phyloP scores from a whole-genome alignment of 208 protist genomes.

The Entamoeba invadens region DNA sequence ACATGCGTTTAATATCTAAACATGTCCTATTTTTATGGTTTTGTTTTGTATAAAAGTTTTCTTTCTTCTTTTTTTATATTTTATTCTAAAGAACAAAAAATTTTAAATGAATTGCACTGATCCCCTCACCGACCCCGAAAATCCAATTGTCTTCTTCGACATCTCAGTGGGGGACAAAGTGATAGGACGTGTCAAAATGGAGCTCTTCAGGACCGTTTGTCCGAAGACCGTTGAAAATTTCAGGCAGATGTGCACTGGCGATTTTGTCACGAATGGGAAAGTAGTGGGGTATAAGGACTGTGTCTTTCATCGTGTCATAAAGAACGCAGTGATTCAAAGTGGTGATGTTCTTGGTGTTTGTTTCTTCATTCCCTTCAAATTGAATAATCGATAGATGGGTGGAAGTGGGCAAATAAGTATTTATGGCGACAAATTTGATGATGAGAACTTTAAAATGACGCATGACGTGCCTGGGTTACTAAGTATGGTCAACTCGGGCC shows the following conservation, averaged over 20 bases:
- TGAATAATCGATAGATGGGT: conserved; percentile 29
- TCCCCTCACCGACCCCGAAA: background rate
- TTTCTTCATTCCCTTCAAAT: background rate
- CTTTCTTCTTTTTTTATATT: too few relatives aligned
- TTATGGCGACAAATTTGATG: conserved; percentile 49
- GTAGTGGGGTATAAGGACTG: conserved; percentile 83
- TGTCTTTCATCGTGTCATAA: conserved; percentile 78
- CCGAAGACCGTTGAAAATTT: conserved; percentile 73
- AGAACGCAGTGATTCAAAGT: conserved; percentile 65
- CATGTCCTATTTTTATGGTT: too few relatives aligned
- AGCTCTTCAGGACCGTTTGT: conserved; percentile 55
- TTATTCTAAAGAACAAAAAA: too few relatives aligned
- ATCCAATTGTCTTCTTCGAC: conserved; percentile 24
- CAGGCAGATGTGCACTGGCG: conserved; percentile 52
- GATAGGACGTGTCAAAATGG: conserved; percentile 52
- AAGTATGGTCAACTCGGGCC: conserved; percentile 90
- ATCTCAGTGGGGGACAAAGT: conserved; percentile 14
- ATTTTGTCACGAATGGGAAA: conserved; percentile 46
- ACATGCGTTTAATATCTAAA: too few relatives aligned
- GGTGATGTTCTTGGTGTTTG: conserved; percentile 67
- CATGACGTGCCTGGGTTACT: conserved; percentile 58
- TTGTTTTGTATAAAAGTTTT: too few relatives aligned
- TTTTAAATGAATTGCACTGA: too few relatives aligned
- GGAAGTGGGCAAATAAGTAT: conserved; percentile 71
- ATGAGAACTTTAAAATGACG: conserved; percentile 62